Base-by-base conservation (phyloP, 768 basidiomycete species). In the Gymnopilus junonius region DNA sequence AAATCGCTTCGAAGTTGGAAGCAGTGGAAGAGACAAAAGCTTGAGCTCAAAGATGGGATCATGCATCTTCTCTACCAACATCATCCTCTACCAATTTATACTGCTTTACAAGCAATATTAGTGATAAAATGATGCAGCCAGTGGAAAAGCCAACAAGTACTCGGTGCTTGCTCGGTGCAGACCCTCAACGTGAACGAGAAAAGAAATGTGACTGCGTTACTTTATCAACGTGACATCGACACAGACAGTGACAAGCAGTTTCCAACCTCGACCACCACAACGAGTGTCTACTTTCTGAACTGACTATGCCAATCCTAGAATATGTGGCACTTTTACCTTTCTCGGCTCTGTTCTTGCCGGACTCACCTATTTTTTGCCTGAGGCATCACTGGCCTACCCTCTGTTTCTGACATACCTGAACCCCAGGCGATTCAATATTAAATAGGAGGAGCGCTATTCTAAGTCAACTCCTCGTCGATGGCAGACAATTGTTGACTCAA, bases 401-500 rank as follows among this genome's bases (percentile, higher is more conserved):
- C 20, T 55, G 35, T 37, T 55, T 55, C 54, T 55, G 35, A 37
- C 54, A 42, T 37, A 37, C 54, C 39, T 37, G 54, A 42, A 42
- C 20, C 39, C 34, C 21, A n/a, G 39, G 32, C 32, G 48, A 51
- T 51, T 51, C 48, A 51, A 29, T 29, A 31, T 31, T 32, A 51
- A 51, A 31, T 42, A 55, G 54, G 39, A 14, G 54, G 15, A 8
- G 8, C 25, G n/a, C n/a, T n/a, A n/a, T n/a, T n/a, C n/a, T n/a
- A n/a, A n/a, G n/a, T n/a, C n/a, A n/a, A n/a, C 34, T 39, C 21
- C 35, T 55, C 35, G 37, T 23, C 54, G n/a, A 23, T 23, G 39
- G 35, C 48, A 42, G 21, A 21, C 34, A 42, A 6, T 1, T 37
- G 54, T 55, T 42, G 54, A 55, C 20, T 42, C 34, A 51, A 51